Conservation (phyloP, 768 basidiomycete genomes). For the Rossbeevera mucosa region DNA sequence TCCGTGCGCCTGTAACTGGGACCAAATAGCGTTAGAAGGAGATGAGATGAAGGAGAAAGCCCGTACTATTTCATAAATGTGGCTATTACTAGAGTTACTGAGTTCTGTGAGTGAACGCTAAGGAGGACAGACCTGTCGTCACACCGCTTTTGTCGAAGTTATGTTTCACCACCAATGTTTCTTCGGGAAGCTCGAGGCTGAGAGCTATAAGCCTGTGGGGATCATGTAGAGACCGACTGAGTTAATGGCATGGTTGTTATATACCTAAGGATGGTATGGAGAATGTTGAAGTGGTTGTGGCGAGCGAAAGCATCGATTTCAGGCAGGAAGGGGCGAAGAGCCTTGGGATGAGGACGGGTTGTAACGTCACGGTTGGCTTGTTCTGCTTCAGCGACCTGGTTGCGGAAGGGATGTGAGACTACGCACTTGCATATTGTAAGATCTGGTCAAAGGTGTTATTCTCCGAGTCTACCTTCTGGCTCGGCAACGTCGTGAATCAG, state of each 20-base stretch:
- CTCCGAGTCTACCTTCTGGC: slow-evolving; percentile 48
- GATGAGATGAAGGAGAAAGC: neutral
- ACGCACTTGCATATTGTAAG: slow-evolving; percentile 55
- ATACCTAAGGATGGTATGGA: slow-evolving; percentile 46
- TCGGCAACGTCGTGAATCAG: neutral
- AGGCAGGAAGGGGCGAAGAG: slow-evolving; percentile 45
- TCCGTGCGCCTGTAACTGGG: slow-evolving; percentile 45
- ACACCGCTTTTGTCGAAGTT: slow-evolving; percentile 36
- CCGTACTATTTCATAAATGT: slow-evolving; percentile 25
- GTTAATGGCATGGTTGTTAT: neutral
- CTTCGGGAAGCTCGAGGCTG: slow-evolving; percentile 52
- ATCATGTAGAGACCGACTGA: neutral
- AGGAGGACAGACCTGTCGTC: slow-evolving; percentile 31
- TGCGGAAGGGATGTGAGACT: neutral
- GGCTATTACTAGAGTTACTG: slow-evolving; percentile 29
- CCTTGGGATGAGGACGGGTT: slow-evolving; percentile 43
- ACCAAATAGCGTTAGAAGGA: neutral
- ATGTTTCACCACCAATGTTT: slow-evolving; percentile 47
- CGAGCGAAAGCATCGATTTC: slow-evolving; percentile 48
- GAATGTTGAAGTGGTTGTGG: slow-evolving; percentile 48
- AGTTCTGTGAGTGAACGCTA: neutral
- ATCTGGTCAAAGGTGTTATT: slow-evolving; percentile 58
- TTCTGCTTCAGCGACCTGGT: slow-evolving; percentile 30
- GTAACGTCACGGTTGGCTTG: slow-evolving; percentile 37
- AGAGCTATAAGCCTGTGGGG: slow-evolving; percentile 41